phyloP scores from a whole-genome alignment of 2,329 filamentous ascomycete genomes.

The Colletotrichum euphorbiae region DNA sequence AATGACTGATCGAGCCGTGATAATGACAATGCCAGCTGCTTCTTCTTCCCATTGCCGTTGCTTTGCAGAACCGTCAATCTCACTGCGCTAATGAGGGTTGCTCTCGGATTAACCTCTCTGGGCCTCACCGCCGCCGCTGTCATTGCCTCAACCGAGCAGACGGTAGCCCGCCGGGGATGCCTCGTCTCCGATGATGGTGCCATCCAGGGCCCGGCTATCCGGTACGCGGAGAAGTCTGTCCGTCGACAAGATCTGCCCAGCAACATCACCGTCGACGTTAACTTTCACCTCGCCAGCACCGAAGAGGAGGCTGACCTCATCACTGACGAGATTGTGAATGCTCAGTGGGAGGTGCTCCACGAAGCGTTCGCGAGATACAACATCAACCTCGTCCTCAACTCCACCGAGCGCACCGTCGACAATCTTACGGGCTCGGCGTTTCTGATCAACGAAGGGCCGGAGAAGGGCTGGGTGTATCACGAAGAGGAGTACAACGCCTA shows the following conservation, averaged over 20 bases:
- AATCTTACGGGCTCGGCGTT: constrained; percentile 41
- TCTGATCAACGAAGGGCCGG: constrained; percentile 42
- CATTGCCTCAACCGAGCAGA: not conserved
- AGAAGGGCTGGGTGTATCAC: constrained; percentile 41
- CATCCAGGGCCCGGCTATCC: not conserved
- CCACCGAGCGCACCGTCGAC: constrained; percentile 43
- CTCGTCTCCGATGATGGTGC: constrained; percentile 33
- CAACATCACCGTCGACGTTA: constrained; percentile 43
- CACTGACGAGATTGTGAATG: constrained; percentile 39
- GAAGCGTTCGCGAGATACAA: constrained; percentile 41
- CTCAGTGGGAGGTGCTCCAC: constrained; percentile 42
- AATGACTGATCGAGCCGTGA: too few species aligned
- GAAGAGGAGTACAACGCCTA: constrained; percentile 29
- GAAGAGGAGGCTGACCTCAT: constrained; percentile 40
- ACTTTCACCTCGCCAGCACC: constrained; percentile 45
- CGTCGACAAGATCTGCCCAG: constrained; percentile 37
- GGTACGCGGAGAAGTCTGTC: not conserved
- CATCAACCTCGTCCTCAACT: constrained; percentile 44
- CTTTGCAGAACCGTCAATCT: not conserved
- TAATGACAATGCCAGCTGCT: too few species aligned
- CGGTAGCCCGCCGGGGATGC: constrained; percentile 16
- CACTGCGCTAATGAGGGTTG: constrained; percentile 13
- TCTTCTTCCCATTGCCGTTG: not conserved
- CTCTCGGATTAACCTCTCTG: constrained; percentile 23
- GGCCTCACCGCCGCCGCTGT: constrained; percentile 13